Evolutionary conservation across 768 basidiomycete genomes (phyloP).

Genomic region (Suillus decipiens): DNA sequence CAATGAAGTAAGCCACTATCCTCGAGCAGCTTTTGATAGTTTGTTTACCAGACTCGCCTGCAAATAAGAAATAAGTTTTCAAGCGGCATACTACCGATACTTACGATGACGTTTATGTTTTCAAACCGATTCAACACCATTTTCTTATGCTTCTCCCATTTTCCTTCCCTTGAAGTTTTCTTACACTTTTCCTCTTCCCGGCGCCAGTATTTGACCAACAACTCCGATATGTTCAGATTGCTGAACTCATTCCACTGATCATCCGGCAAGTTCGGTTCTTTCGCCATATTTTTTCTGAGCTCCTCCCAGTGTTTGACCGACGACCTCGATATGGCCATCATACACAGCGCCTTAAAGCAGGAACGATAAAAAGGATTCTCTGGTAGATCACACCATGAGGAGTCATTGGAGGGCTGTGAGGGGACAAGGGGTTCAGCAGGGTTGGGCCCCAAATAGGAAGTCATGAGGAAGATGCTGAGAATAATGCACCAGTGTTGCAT

Average conservation of each 20-base stretch:
- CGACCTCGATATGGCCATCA: background rate
- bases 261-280: too few relatives aligned
- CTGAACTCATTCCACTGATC: too few relatives aligned
- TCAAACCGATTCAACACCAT: background rate
- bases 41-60: background rate
- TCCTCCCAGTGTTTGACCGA: background rate
- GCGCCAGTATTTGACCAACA: too few relatives aligned
- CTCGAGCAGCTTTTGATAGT: background rate
- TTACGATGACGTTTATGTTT: background rate
- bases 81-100: background rate
- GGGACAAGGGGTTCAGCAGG: too few relatives aligned
- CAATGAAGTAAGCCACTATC: background rate
- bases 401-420: fast-evolving
- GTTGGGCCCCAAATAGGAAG: too few relatives aligned
- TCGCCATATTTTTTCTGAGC: background rate
- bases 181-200: too few relatives aligned
- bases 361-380: fast-evolving
- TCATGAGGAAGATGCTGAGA: background rate
- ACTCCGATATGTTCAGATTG: too few relatives aligned
- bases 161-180: too few relatives aligned
- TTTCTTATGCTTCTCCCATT: background rate
- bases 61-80: background rate
- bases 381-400: background rate
- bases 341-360: background rate
- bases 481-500: background rate